A percentile compares a stretch with the other conserved stretches of the same genome.
Conservation (phyloP, 2,329 filamentous ascomycete species). For the Aureobasidium sp. region DNA sequence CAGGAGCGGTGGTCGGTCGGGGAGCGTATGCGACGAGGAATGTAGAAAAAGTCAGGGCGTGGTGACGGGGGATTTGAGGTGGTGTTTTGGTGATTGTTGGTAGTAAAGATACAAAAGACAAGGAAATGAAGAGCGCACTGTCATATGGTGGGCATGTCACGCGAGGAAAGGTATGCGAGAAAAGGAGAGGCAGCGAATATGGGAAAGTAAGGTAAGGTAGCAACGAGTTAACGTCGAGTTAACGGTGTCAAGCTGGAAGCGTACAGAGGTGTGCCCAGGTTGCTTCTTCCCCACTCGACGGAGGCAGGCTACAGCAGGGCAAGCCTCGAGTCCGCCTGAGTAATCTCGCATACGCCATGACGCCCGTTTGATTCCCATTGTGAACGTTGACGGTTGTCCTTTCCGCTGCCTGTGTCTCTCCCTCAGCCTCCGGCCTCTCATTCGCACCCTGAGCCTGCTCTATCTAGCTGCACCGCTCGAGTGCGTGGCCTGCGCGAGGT, state of each 20-base stretch:
- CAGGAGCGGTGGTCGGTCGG: background rate
- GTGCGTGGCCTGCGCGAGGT: background rate
- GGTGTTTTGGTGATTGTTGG: background rate
- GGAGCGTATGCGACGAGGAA: slow-evolving; percentile 14
- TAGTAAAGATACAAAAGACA: slow-evolving; percentile 5
- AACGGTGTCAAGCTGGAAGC: slow-evolving; percentile 14
- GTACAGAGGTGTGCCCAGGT: slow-evolving; percentile 3
- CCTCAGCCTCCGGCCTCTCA: no score
- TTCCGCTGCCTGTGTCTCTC: background rate
- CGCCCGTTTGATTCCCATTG: background rate
- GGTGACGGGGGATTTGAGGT: background rate
- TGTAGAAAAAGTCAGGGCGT: slow-evolving; percentile 8
- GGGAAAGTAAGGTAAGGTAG: background rate
- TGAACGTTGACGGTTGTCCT: background rate
- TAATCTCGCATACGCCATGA: slow-evolving; percentile 4
- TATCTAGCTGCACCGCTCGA: background rate
- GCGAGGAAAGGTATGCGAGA: slow-evolving; percentile 7
- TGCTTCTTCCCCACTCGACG: slow-evolving; percentile 5
- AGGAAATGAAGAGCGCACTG: slow-evolving; percentile 10
- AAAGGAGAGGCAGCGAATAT: slow-evolving; percentile 14
- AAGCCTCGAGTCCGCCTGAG: background rate
- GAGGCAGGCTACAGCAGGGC: background rate
- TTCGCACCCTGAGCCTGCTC: background rate
- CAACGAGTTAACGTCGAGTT: slow-evolving; percentile 6
- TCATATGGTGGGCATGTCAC: slow-evolving; percentile 15